Conservation (phyloP, 768 basidiomycete species). For the Pleurotus sapidus region DNA sequence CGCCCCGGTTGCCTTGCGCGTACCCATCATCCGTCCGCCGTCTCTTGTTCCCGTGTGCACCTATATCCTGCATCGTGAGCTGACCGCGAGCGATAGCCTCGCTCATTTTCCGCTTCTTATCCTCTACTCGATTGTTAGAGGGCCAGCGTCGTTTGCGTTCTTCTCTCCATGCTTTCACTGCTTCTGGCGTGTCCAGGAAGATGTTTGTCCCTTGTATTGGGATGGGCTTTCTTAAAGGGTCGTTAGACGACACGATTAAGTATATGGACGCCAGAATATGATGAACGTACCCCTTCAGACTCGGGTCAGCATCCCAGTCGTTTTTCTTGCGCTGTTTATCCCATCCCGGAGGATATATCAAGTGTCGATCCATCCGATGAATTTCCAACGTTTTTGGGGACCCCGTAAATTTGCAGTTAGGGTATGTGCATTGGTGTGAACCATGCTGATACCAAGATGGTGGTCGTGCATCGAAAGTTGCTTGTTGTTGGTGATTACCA, state of each 20-base stretch:
- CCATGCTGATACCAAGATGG: slow-evolving; percentile 65
- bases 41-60: slow-evolving; percentile 40
- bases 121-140: slow-evolving; percentile 60
- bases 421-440: slow-evolving; percentile 54
- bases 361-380: slow-evolving; percentile 90
- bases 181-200: slow-evolving; percentile 76
- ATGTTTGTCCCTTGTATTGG: slow-evolving; percentile 80
- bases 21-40: slow-evolving; percentile 26
- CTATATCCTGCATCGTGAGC: slow-evolving; percentile 45
- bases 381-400: slow-evolving; percentile 68
- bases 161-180: slow-evolving; percentile 80
- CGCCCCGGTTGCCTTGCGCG: slow-evolving; percentile 2
- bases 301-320: slow-evolving; percentile 84
- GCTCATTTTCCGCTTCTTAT: slow-evolving; percentile 77
- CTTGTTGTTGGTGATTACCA: background rate
- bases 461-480: slow-evolving; percentile 1
- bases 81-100: slow-evolving; percentile 84
- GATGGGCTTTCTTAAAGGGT: slow-evolving; percentile 54
- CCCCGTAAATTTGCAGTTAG: slow-evolving; percentile 66
- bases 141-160: slow-evolving; percentile 91
- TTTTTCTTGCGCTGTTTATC: slow-evolving; percentile 46
- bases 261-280: background rate
- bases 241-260: slow-evolving; percentile 3
- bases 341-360: slow-evolving; percentile 79
- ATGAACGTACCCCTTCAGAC: slow-evolving; percentile 62